Evolutionary conservation across 805 yeast species (phyloP).

Genomic region (Kuraishia hungarica): DNA sequence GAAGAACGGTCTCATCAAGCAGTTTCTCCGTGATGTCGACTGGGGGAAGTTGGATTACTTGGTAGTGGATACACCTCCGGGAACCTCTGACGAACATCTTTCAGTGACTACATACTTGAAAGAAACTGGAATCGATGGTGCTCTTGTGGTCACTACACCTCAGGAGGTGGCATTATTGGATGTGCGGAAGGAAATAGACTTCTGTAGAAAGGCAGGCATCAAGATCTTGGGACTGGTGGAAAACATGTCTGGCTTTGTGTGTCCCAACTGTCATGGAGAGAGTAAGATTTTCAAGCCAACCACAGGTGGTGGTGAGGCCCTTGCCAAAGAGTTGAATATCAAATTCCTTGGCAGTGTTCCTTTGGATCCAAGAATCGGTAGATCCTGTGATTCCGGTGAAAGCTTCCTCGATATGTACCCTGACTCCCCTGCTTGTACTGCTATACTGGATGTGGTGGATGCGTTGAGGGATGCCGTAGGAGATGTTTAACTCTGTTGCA

Average conservation of each 20-base stretch:
- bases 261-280: constrained; percentile 89
- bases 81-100: constrained; percentile 95
- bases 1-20: constrained; percentile 87
- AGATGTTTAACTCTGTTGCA: too few species aligned
- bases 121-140: constrained; percentile 92
- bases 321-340: constrained; percentile 72
- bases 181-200: constrained; percentile 92
- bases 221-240: constrained; percentile 86
- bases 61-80: constrained; percentile 96
- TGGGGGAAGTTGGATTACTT: constrained; percentile 90
- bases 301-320: constrained; percentile 88
- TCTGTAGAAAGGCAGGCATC: constrained; percentile 86
- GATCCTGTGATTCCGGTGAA: constrained; percentile 79
- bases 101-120: constrained; percentile 82
- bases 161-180: constrained; percentile 95
- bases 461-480: constrained; percentile 49
- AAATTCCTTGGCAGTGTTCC: constrained; percentile 91
- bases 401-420: constrained; percentile 77
- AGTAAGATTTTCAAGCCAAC: constrained; percentile 89
- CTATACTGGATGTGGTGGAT: constrained; percentile 80
- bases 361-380: constrained; percentile 89
- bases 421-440: constrained; percentile 87
- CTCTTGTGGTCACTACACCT: constrained; percentile 90
- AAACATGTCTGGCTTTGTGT: constrained; percentile 97
- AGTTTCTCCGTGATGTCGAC: constrained; percentile 87